Percentiles rank a stretch among this genome's conserved stretches.
Evolutionary conservation across 495 filamentous ascomycete genomes (phyloP).

Genomic region (Penicillium arizonense): DNA sequence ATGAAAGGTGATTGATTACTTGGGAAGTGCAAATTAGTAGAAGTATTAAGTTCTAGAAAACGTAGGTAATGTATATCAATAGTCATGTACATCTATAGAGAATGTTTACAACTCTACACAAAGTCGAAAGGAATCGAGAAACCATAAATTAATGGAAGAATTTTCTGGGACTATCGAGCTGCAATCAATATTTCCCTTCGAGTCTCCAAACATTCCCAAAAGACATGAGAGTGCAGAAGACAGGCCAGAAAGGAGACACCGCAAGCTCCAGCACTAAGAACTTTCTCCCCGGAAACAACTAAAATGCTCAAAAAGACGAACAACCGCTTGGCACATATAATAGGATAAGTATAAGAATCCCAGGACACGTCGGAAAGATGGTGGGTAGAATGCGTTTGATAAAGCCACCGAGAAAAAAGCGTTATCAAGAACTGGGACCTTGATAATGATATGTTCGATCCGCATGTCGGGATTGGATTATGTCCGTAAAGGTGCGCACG

Average conservation of each 20-base stretch:
- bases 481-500: slow-evolving; percentile 20
- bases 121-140: slow-evolving; percentile 11
- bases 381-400: slow-evolving; percentile 1
- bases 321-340: slow-evolving; percentile 27
- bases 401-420: slow-evolving; percentile 1
- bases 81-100: not conserved
- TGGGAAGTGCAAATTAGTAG: too few species aligned
- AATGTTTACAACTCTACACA: too few species aligned
- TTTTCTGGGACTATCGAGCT: slow-evolving; percentile 21
- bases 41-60: too few species aligned
- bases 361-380: slow-evolving; percentile 17
- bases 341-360: slow-evolving; percentile 25
- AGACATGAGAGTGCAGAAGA: not conserved
- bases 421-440: slow-evolving; percentile 11
- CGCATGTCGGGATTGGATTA: slow-evolving; percentile 21
- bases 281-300: slow-evolving; percentile 15
- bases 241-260: slow-evolving; percentile 1
- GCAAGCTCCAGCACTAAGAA: slow-evolving; percentile 14
- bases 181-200: slow-evolving; percentile 16
- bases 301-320: slow-evolving; percentile 19
- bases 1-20: too few species aligned
- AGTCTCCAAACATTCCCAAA: slow-evolving; percentile 8
- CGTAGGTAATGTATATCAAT: too few species aligned
- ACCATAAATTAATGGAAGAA: slow-evolving; percentile 25
- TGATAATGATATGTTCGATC: slow-evolving; percentile 32